Evolutionary conservation across 202 grass and related monocot species (phyloP).

Genomic region (Panicum hallii): DNA sequence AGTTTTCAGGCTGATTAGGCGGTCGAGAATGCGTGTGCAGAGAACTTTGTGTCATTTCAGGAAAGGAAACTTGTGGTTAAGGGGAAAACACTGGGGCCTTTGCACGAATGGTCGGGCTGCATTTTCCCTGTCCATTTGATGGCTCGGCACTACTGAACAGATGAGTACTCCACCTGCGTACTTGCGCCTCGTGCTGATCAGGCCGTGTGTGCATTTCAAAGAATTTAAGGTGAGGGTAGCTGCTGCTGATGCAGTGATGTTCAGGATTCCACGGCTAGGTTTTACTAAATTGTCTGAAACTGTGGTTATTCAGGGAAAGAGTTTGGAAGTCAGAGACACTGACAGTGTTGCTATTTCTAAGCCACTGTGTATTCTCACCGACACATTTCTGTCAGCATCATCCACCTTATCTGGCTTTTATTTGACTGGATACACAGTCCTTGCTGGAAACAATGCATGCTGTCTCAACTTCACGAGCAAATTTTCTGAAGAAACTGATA

Average conservation of each 20-base stretch:
- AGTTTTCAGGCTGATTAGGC: neutral
- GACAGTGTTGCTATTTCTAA: neutral
- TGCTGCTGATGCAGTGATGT: neutral
- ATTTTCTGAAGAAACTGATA: slow-evolving; percentile 13
- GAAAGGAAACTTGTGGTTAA: neutral
- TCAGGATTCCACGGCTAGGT: neutral
- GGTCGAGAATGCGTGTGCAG: neutral
- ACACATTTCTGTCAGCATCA: neutral
- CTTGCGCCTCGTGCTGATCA: neutral
- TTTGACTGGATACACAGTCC: neutral
- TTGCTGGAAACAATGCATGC: neutral
- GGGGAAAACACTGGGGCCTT: neutral
- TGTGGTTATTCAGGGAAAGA: neutral
- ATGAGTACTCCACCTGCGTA: neutral
- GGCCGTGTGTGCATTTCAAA: neutral
- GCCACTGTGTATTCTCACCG: neutral
- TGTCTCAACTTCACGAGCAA: neutral
- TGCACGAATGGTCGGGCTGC: neutral
- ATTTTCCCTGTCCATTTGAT: slow-evolving; percentile 19
- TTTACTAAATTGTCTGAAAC: slow-evolving; percentile 7
- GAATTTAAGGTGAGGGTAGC: neutral
- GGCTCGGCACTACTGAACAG: neutral
- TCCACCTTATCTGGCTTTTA: neutral
- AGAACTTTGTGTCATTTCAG: neutral
- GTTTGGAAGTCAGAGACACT: neutral